phyloP scores from a whole-genome alignment of 768 basidiomycete genomes.

The Mycena olivaceomarginata region DNA sequence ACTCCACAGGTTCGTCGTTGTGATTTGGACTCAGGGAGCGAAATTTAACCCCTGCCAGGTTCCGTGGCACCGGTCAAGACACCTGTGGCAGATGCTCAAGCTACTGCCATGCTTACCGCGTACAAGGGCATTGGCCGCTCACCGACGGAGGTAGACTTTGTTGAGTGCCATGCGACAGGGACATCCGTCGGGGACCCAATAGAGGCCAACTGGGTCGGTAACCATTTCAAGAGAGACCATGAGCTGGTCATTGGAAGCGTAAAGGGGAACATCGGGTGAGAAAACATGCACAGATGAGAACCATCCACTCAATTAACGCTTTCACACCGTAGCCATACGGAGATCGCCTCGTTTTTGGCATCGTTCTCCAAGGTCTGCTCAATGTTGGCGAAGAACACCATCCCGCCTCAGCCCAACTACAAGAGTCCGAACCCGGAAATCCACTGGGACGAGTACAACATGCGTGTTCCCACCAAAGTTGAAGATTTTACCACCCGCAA shows the following conservation, averaged over 20 bases:
- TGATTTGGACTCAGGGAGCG: background rate
- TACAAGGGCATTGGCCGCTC: conserved; percentile 53
- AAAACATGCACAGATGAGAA: background rate
- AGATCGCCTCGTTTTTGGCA: conserved; percentile 60
- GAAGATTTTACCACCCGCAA: conserved; percentile 8
- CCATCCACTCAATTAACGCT: background rate
- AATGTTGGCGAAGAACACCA: conserved; percentile 49
- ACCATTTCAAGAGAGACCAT: conserved; percentile 53
- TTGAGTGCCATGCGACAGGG: conserved; percentile 73
- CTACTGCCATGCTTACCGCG: conserved; percentile 59
- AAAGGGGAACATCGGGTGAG: conserved; percentile 68
- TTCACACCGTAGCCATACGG: conserved; percentile 49
- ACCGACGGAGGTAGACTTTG: conserved; percentile 66
- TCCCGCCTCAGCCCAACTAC: conserved; percentile 48
- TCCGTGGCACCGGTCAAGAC: conserved; percentile 58
- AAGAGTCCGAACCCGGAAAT: conserved; percentile 57
- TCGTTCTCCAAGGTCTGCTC: conserved; percentile 57
- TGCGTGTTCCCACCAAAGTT: background rate
- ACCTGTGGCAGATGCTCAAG: conserved; percentile 61
- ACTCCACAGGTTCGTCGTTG: conserved; percentile 52
- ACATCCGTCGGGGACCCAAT: conserved; percentile 70
- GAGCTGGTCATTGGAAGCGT: conserved; percentile 64
- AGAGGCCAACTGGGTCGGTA: conserved; percentile 70
- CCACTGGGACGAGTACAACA: conserved; percentile 52
- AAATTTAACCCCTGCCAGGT: background rate